These are phyloP conservation scores for Chloris gayana DNA, from an alignment of 176 grass and related monocot species.

Conservation along the genomic window DNA sequence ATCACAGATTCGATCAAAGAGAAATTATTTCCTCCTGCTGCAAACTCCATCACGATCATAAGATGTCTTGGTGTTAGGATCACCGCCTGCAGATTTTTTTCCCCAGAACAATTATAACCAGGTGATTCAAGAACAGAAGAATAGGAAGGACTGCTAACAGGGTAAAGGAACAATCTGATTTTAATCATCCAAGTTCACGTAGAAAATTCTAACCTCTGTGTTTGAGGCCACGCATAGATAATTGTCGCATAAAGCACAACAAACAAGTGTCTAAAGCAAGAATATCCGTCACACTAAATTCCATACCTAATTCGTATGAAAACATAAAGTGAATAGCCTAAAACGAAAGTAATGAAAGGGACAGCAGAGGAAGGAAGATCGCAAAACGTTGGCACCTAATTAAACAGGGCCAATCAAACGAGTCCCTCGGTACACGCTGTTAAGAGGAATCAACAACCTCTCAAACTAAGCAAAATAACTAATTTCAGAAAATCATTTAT, in stretches of 20 bases:
- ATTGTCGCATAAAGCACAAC: not conserved
- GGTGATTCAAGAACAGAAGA: constrained; percentile 8
- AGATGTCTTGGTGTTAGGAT: constrained; percentile 84
- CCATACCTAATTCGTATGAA: constrained; percentile 8
- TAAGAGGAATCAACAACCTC: constrained; percentile 14
- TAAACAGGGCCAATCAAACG: constrained; percentile 36
- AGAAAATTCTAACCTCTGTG: too few relatives aligned
- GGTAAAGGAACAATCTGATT: constrained; percentile 21
- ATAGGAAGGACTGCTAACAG: constrained; percentile 16
- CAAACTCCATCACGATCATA: constrained; percentile 95
- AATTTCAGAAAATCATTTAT: not conserved
- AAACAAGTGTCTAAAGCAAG: not conserved
- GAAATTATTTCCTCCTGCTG: constrained; percentile 82
- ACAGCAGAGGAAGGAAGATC: not conserved
- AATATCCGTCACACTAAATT: constrained; percentile 23
- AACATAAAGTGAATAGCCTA: constrained; percentile 7
- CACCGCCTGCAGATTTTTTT: constrained; percentile 55
- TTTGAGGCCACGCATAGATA: constrained; percentile 8
- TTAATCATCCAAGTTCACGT: constrained; percentile 14
- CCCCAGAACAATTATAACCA: constrained; percentile 31
- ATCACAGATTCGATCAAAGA: constrained; percentile 90
- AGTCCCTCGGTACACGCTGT: constrained; percentile 31
- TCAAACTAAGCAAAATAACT: not conserved
- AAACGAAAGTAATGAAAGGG: constrained; percentile 17
- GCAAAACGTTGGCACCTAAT: constrained; percentile 39